Evolutionary conservation across 441 rosid genomes (phyloP).

Genomic region (Kokia cookei): DNA sequence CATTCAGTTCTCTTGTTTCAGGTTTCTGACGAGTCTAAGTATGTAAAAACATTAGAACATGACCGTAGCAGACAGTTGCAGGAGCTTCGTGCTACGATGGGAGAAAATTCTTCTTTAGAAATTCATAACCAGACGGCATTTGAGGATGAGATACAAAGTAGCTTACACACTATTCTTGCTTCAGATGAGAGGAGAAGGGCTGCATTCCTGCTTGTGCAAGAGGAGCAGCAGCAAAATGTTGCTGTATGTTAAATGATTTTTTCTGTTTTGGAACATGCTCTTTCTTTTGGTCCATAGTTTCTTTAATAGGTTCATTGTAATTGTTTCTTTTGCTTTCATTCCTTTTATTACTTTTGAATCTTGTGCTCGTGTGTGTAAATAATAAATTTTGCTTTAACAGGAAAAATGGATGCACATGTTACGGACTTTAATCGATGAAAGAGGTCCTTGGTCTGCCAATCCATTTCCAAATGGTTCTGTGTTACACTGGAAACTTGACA

Average conservation of each 20-base stretch:
- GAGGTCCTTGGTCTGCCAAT: constrained; percentile 99
- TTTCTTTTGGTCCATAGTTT: constrained; percentile 3
- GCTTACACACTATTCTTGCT: constrained; percentile 57
- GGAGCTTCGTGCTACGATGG: constrained; percentile 61
- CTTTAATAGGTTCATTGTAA: background rate
- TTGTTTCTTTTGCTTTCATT: background rate
- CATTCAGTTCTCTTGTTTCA: constrained; percentile 19
- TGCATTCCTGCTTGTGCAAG: constrained; percentile 61
- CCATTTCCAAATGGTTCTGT: constrained; percentile 81
- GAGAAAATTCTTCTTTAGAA: constrained; percentile 60
- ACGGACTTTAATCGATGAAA: constrained; percentile 90
- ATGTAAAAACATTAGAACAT: constrained; percentile 54
- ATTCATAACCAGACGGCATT: constrained; percentile 48
- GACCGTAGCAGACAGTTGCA: constrained; percentile 78
- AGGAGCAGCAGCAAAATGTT: constrained; percentile 90
- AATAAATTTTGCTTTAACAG: constrained; percentile 31
- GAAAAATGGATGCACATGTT: constrained; percentile 98
- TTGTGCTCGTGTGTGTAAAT: constrained; percentile 6
- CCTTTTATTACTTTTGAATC: constrained; percentile 4
- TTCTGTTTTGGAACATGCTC: background rate
- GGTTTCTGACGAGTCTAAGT: constrained; percentile 85
- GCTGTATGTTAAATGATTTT: constrained; percentile 40
- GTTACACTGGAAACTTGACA: constrained; percentile 94
- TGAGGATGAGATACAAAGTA: constrained; percentile 77
- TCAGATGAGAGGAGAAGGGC: constrained; percentile 86